Evolutionary conservation across 768 basidiomycete genomes (phyloP).

Genomic region (Hypholoma fasciculare): DNA sequence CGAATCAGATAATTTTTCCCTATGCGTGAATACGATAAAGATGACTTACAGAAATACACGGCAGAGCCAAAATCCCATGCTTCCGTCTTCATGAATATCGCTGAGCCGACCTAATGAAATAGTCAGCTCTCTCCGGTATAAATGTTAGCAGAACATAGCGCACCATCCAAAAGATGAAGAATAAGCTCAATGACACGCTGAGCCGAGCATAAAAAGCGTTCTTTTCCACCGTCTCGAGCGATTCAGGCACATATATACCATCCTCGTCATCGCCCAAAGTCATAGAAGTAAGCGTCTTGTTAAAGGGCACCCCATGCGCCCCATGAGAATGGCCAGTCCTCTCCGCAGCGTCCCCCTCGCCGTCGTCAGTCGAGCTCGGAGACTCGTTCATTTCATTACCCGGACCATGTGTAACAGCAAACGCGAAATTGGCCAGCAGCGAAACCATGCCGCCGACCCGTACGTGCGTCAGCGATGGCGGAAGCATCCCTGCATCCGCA

Average conservation of each 20-base stretch:
- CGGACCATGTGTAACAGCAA: constrained; percentile 29
- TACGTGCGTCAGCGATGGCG: constrained; percentile 48
- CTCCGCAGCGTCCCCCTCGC: constrained; percentile 3
- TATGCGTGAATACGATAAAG: too few relatives aligned
- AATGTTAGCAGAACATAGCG: constrained; percentile 12
- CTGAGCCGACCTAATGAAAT: constrained; percentile 55
- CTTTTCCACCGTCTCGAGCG: constrained; percentile 44
- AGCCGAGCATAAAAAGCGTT: constrained; percentile 61
- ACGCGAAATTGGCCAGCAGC: constrained; percentile 51
- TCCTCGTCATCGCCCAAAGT: constrained; percentile 30
- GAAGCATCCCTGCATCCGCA: constrained; percentile 3
- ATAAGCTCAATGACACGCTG: constrained; percentile 54
- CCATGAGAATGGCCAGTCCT: neutral
- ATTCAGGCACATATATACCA: constrained; percentile 20
- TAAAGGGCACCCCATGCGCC: constrained; percentile 13
- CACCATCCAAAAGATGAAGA: constrained; percentile 81
- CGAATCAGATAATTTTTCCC: neutral
- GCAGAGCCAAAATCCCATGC: constrained; percentile 63
- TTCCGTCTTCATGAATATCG: constrained; percentile 70
- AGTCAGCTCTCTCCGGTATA: neutral
- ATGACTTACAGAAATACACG: constrained; percentile 68
- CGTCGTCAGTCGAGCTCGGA: neutral
- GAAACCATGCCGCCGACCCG: constrained; percentile 58
- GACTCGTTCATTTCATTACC: neutral
- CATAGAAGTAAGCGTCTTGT: constrained; percentile 16